phyloP scores from a whole-genome alignment of 108 stramenopile species.

The Parietichytrium sp. region DNA sequence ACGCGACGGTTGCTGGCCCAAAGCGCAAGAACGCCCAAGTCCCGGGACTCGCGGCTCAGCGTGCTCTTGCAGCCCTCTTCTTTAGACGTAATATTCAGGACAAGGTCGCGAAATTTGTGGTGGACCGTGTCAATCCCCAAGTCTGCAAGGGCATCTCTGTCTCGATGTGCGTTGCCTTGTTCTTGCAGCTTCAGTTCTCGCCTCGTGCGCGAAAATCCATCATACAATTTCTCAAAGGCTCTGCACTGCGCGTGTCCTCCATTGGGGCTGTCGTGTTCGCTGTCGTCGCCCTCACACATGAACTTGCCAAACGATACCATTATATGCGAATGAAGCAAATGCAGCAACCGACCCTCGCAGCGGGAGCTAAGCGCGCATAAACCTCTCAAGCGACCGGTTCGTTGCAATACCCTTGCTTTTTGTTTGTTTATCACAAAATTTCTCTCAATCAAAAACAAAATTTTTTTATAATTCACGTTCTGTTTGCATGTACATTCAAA shows the following conservation, averaged over 20 bases:
- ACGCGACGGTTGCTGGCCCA: neutral
- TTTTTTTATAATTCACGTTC: too few species aligned
- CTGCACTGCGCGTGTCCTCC: neutral
- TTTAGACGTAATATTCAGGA: conserved; percentile 18
- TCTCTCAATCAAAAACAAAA: too few species aligned
- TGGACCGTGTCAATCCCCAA: neutral
- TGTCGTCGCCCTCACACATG: neutral
- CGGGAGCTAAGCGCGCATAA: neutral
- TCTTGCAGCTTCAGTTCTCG: neutral
- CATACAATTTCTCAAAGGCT: neutral
- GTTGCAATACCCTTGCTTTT: too few species aligned
- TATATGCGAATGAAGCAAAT: too few species aligned
- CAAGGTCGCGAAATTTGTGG: neutral
- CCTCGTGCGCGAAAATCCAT: neutral
- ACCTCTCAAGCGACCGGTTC: neutral
- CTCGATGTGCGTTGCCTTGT: neutral
- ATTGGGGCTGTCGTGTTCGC: conserved; percentile 9
- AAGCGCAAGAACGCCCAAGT: neutral
- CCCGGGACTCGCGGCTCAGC: neutral
- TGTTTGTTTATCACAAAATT: too few species aligned
- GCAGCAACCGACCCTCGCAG: too few species aligned
- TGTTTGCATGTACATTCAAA: too few species aligned
- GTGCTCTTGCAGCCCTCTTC: neutral
- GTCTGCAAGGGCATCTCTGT: conserved; percentile 16
- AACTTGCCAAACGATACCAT: neutral